Conservation (phyloP, 805 yeast genomes). For the Candida nanaspora region DNA sequence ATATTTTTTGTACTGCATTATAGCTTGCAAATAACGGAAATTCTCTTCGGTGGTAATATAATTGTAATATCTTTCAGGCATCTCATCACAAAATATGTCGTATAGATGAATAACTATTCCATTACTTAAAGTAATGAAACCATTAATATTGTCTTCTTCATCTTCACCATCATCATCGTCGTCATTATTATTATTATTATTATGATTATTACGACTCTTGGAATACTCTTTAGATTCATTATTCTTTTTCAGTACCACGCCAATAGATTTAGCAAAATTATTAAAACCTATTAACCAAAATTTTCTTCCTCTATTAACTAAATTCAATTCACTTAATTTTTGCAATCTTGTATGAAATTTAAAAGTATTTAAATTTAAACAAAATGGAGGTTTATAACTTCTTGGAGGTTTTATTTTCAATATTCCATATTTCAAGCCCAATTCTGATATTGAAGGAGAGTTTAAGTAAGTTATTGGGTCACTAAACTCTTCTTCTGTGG, state of each 20-base stretch:
- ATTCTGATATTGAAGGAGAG: conserved; percentile 27
- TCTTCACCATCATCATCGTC: conserved; percentile 3
- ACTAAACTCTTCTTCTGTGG: conserved; percentile 35
- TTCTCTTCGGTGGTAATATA: too few relatives aligned
- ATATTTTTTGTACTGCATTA: conserved; percentile 13
- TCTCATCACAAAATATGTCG: conserved; percentile 19
- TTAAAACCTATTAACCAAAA: conserved; percentile 57
- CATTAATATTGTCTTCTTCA: conserved; percentile 1
- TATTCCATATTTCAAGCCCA: conserved; percentile 45
- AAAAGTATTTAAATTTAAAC: conserved; percentile 45
- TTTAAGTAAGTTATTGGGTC: conserved; percentile 45
- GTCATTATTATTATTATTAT: too few relatives aligned
- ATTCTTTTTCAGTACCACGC: conserved; percentile 18
- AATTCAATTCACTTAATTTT: conserved; percentile 53
- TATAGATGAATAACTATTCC: conserved; percentile 20
- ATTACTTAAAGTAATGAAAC: conserved; percentile 6
- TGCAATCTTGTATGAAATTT: conserved; percentile 66
- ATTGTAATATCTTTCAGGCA: too few relatives aligned
- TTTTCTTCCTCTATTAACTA: conserved; percentile 54
- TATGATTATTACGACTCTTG: too few relatives aligned
- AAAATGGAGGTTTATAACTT: conserved; percentile 49
- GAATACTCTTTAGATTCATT: too few relatives aligned
- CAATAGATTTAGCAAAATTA: conserved; percentile 46
- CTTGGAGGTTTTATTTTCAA: conserved; percentile 46
- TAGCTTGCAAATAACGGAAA: too few relatives aligned